Evolutionary conservation across 2,329 filamentous ascomycete species (phyloP).

Genomic region (Fusarium multiceps): DNA sequence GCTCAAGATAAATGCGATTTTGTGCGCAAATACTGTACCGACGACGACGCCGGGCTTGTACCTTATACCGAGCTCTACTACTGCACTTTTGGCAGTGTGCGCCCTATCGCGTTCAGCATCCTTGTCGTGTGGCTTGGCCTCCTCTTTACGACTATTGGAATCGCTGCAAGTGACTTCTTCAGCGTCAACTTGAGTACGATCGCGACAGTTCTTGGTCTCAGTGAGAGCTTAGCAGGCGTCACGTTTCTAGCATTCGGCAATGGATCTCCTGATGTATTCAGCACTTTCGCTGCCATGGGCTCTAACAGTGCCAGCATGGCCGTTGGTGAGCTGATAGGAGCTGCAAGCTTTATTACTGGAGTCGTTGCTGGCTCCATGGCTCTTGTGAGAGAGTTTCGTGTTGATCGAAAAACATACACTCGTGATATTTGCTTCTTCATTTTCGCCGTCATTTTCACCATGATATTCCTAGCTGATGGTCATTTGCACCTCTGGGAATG

Average conservation of each 20-base stretch:
- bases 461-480: slow-evolving; percentile 88
- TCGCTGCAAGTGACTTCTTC: slow-evolving; percentile 98
- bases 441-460: slow-evolving; percentile 84
- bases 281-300: slow-evolving; percentile 97
- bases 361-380: slow-evolving; percentile 98
- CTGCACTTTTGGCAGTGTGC: slow-evolving; percentile 75
- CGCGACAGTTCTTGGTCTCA: slow-evolving; percentile 87
- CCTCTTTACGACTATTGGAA: slow-evolving; percentile 96
- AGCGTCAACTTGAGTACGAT: slow-evolving; percentile 97
- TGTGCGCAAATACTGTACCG: slow-evolving; percentile 81
- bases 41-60: slow-evolving; percentile 90
- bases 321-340: slow-evolving; percentile 93
- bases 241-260: slow-evolving; percentile 98
- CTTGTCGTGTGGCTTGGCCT: slow-evolving; percentile 86
- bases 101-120: slow-evolving; percentile 81
- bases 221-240: slow-evolving; percentile 94
- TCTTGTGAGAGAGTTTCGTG: slow-evolving; percentile 91
- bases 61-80: slow-evolving; percentile 94
- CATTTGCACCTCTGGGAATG: slow-evolving; percentile 90
- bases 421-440: slow-evolving; percentile 95
- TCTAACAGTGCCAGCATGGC: slow-evolving; percentile 98
- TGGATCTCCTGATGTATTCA: slow-evolving; percentile 97
- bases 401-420: slow-evolving; percentile 88
- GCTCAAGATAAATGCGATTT: slow-evolving; percentile 88
- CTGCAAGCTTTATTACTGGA: slow-evolving; percentile 94